A percentile compares a stretch with the other conserved stretches of the same genome.
phyloP scores from a whole-genome alignment of 2,329 filamentous ascomycete genomes.

The Balansia obtecta region DNA sequence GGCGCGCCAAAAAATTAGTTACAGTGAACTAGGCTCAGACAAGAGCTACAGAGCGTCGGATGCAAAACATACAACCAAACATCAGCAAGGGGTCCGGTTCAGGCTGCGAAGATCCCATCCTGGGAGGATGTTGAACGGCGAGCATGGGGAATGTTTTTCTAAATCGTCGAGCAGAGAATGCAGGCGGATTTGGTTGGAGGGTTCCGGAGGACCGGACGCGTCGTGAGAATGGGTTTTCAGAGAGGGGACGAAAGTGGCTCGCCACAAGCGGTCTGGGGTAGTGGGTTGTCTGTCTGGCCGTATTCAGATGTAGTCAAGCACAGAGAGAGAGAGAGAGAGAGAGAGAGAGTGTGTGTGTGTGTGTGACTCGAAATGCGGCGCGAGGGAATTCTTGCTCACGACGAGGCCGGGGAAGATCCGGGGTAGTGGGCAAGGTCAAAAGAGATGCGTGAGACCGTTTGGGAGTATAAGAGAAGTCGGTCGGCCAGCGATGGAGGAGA shows the following conservation, averaged over 20 bases:
- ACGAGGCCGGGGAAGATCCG: slow-evolving; percentile 11
- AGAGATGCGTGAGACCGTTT: slow-evolving; percentile 5
- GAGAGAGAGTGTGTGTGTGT: too few relatives aligned
- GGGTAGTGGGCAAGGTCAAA: slow-evolving; percentile 10
- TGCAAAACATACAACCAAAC: slow-evolving; percentile 51
- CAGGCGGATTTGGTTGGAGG: not conserved
- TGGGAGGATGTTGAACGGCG: slow-evolving; percentile 38
- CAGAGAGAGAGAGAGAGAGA: too few relatives aligned
- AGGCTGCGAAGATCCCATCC: slow-evolving; percentile 47
- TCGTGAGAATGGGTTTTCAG: not conserved
- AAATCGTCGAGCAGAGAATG: slow-evolving; percentile 4
- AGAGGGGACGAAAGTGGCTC: not conserved
- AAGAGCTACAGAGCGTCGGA: not conserved
- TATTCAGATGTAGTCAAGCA: not conserved
- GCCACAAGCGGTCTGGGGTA: not conserved
- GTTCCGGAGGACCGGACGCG: not conserved
- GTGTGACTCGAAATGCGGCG: not conserved
- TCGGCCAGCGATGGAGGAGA: not conserved
- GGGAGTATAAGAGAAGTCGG: slow-evolving; percentile 1
- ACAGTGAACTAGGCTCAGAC: not conserved
- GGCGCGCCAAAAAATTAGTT: slow-evolving; percentile 4
- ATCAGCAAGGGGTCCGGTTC: slow-evolving; percentile 40
- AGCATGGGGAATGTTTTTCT: slow-evolving; percentile 39
- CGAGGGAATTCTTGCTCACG: slow-evolving; percentile 5
- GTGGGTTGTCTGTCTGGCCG: not conserved